These are phyloP conservation scores for Suillus spraguei DNA, from an alignment of 768 basidiomycete genomes.

Conservation along the genomic window DNA sequence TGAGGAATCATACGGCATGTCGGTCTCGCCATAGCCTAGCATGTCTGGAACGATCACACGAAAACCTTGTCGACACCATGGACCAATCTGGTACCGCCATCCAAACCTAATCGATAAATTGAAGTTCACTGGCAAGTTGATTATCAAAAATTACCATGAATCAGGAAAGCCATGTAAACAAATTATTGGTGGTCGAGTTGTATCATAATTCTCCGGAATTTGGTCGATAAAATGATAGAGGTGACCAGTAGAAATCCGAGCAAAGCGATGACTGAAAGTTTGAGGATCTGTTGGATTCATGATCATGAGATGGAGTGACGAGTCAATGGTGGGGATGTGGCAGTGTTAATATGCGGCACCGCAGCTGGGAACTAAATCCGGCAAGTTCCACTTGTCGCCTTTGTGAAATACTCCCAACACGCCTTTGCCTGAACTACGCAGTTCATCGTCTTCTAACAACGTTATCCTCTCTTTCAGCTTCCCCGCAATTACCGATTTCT, in stretches of 20 bases:
- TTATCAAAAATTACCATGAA: conserved; percentile 35
- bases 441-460: conserved; percentile 13
- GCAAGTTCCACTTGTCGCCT: conserved; percentile 26
- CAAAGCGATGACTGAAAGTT: conserved; percentile 56
- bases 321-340: conserved; percentile 15
- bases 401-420: conserved; percentile 32
- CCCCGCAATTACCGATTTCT: conserved; percentile 16
- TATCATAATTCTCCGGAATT: conserved; percentile 44
- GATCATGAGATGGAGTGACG: neutral
- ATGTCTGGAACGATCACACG: conserved; percentile 58
- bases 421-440: conserved; percentile 18
- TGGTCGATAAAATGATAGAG: conserved; percentile 78
- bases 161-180: conserved; percentile 86
- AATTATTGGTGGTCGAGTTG: conserved; percentile 53
- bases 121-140: neutral
- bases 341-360: conserved; percentile 28
- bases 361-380: conserved; percentile 24
- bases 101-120: conserved; percentile 54
- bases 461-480: conserved; percentile 20
- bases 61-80: conserved; percentile 64
- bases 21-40: conserved; percentile 65
- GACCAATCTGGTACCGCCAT: conserved; percentile 73
- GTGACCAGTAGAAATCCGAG: conserved; percentile 57
- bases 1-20: conserved; percentile 55
- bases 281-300: conserved; percentile 18